Evolutionary conservation across 805 yeast species (phyloP).

Genomic region (Candida manassasensis): DNA sequence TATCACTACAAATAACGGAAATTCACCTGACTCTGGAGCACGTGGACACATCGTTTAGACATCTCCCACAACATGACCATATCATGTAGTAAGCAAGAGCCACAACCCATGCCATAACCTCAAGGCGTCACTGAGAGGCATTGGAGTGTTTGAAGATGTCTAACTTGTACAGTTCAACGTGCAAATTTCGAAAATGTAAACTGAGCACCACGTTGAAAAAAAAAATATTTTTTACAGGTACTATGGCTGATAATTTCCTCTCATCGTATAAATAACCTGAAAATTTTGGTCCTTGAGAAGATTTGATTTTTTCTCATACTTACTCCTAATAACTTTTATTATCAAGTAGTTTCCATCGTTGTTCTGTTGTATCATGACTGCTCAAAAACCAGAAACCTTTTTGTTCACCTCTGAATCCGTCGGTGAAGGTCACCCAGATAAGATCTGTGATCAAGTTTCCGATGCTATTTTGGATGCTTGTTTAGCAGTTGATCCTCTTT

Average conservation of each 20-base stretch:
- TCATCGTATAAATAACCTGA: slow-evolving; percentile 1
- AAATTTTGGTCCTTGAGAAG: too few relatives aligned
- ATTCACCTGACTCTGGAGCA: too few relatives aligned
- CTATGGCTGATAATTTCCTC: slow-evolving; percentile 1
- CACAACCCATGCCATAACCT: too few relatives aligned
- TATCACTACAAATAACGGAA: too few relatives aligned
- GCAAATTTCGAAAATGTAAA: too few relatives aligned
- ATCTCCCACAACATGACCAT: too few relatives aligned
- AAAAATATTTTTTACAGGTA: background rate
- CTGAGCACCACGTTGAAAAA: slow-evolving; percentile 2
- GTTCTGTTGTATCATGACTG: slow-evolving; percentile 9
- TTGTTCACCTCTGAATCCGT: slow-evolving; percentile 83
- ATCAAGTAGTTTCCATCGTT: background rate
- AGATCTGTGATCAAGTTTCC: slow-evolving; percentile 97
- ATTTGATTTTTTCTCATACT: too few relatives aligned
- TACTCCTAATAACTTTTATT: background rate
- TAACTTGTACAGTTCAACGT: too few relatives aligned
- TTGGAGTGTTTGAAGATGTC: too few relatives aligned
- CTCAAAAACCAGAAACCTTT: slow-evolving; percentile 35
- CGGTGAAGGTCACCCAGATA: slow-evolving; percentile 94
- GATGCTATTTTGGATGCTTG: slow-evolving; percentile 99
- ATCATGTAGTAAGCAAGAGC: too few relatives aligned
- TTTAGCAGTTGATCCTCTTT: slow-evolving; percentile 89
- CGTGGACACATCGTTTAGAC: too few relatives aligned
- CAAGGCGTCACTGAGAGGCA: too few relatives aligned